Conservation (phyloP, 2,329 filamentous ascomycete genomes). For the Clonostachys rosea region DNA sequence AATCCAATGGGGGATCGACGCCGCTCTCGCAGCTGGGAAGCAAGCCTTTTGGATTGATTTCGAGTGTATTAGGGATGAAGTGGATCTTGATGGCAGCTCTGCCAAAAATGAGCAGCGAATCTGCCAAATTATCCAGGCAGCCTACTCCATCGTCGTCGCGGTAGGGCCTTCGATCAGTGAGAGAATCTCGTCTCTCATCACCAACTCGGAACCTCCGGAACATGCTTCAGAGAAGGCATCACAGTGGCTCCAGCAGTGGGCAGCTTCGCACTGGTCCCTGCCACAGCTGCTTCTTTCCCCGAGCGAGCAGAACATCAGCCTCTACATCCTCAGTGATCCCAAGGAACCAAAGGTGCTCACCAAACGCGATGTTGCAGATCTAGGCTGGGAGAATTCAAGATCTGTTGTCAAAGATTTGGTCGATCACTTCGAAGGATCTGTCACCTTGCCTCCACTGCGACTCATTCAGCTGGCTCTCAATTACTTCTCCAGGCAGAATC, state of each 20-base stretch:
- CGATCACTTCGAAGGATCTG: slow-evolving; percentile 36
- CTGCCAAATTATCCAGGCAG: slow-evolving; percentile 35
- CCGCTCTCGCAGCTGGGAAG: slow-evolving; percentile 26
- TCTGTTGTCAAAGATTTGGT: slow-evolving; percentile 30
- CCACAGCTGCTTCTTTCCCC: slow-evolving; percentile 25
- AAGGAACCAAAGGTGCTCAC: slow-evolving; percentile 12
- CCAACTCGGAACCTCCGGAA: slow-evolving; percentile 11
- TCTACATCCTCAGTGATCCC: slow-evolving; percentile 6
- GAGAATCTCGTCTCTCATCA: slow-evolving; percentile 7
- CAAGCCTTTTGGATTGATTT: slow-evolving; percentile 36
- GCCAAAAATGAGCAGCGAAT: slow-evolving; percentile 18
- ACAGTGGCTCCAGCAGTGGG: slow-evolving; percentile 31
- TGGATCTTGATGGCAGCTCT: slow-evolving; percentile 12
- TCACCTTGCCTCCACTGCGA: slow-evolving; percentile 31
- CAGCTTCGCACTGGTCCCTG: slow-evolving; percentile 37
- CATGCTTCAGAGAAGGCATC: slow-evolving; percentile 10
- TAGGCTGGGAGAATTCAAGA: slow-evolving; percentile 29
- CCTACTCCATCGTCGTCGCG: slow-evolving; percentile 33
- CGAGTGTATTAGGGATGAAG: slow-evolving; percentile 29
- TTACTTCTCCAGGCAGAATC: slow-evolving; percentile 30
- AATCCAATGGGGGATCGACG: slow-evolving; percentile 27
- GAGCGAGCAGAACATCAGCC: slow-evolving; percentile 6
- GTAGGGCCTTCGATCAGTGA: slow-evolving; percentile 17
- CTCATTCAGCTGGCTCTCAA: slow-evolving; percentile 20
- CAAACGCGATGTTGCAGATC: slow-evolving; percentile 32